Percentiles rank a stretch among this genome's conserved stretches.
Conservation (phyloP, 768 basidiomycete species). For the Russula griseocarnosa region DNA sequence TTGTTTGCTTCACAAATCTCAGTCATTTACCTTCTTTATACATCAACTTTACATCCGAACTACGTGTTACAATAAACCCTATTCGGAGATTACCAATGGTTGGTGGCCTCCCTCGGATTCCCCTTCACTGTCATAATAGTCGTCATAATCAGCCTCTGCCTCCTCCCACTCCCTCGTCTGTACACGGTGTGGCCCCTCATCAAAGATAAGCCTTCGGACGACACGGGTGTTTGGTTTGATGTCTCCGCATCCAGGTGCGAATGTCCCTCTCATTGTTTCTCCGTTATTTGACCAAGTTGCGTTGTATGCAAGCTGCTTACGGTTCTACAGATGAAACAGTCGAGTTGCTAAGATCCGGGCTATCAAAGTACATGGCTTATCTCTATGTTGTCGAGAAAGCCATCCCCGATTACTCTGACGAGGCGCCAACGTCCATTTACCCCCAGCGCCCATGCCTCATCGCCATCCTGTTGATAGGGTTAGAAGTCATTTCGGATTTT, state of each 20-base stretch:
- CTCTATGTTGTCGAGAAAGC: conserved; percentile 19
- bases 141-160: not conserved
- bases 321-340: conserved; percentile 2
- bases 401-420: conserved; percentile 14
- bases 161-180: conserved; percentile 13
- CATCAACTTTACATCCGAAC: not conserved
- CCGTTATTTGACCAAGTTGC: conserved; percentile 15
- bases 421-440: conserved; percentile 22
- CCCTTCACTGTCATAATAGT: not conserved
- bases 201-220: conserved; percentile 15
- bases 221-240: conserved; percentile 19
- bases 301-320: conserved; percentile 18
- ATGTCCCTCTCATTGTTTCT: conserved; percentile 13
- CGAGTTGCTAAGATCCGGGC: not conserved
- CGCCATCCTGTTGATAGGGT: conserved; percentile 12
- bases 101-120: not conserved
- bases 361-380: not conserved
- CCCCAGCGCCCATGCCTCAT: conserved; percentile 18
- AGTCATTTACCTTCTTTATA: not conserved
- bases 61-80: not conserved
- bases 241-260: conserved; percentile 19
- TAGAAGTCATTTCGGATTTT: not conserved
- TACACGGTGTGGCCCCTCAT: conserved; percentile 11
- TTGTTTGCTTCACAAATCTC: not conserved
- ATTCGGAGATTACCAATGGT: not conserved